Evolutionary conservation across 2,329 filamentous ascomycete species (phyloP).

Genomic region (Colletotrichum coccodes): DNA sequence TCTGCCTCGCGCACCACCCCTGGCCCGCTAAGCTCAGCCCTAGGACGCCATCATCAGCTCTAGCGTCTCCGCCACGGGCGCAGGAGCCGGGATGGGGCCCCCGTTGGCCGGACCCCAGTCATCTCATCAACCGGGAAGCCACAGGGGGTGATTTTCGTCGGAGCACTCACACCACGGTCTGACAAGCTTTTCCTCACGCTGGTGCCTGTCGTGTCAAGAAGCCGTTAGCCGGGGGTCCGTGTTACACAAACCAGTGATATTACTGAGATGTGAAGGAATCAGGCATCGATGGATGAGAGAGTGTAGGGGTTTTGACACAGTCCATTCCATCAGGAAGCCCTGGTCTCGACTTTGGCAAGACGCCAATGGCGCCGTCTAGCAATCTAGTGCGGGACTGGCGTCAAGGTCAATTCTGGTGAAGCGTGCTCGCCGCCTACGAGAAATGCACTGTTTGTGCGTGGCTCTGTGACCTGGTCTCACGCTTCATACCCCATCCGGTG

Average conservation of each 20-base stretch:
- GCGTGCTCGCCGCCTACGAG: constrained; percentile 2
- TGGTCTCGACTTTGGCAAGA: background rate
- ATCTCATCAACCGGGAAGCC: background rate
- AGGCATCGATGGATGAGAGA: background rate
- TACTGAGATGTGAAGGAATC: background rate
- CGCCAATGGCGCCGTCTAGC: constrained; percentile 3
- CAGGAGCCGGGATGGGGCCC: background rate
- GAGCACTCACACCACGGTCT: too few relatives aligned
- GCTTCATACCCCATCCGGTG: constrained; percentile 20
- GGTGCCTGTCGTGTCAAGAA: background rate
- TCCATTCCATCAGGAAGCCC: constrained; percentile 1
- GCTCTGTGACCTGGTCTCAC: background rate
- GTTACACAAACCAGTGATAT: background rate
- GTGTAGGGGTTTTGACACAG: background rate
- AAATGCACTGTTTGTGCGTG: background rate
- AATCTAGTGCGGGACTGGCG: constrained; percentile 9
- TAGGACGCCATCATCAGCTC: constrained; percentile 21
- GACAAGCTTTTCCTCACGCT: background rate
- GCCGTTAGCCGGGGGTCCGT: background rate
- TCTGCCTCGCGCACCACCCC: background rate
- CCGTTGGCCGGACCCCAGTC: background rate
- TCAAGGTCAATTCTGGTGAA: background rate
- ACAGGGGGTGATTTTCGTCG: background rate
- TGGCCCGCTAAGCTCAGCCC: constrained; percentile 16
- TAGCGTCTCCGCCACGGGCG: background rate